Evolutionary conservation across 768 basidiomycete genomes (phyloP).

Genomic region (Hemileccinum rubropunctum): DNA sequence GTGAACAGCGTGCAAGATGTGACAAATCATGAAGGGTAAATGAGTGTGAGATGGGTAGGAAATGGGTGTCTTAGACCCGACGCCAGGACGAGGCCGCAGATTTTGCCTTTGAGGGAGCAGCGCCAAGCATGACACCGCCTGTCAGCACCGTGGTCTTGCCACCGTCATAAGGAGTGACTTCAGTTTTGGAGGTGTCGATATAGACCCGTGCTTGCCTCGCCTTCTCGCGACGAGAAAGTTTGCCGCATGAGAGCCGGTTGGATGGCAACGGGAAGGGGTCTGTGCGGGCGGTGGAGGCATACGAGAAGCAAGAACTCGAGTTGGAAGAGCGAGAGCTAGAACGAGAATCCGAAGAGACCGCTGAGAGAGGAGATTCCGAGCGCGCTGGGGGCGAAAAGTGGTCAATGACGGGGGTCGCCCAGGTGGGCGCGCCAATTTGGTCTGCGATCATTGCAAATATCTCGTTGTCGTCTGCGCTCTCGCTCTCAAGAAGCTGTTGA

Average conservation of each 20-base stretch:
- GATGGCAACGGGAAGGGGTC: slow-evolving; percentile 45
- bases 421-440: slow-evolving; percentile 64
- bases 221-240: slow-evolving; percentile 66
- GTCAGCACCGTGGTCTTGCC: slow-evolving; percentile 88
- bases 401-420: slow-evolving; percentile 63
- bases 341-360: slow-evolving; percentile 49
- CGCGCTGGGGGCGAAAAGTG: slow-evolving; percentile 53
- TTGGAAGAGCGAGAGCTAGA: slow-evolving; percentile 64
- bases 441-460: slow-evolving; percentile 74
- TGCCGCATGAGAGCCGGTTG: slow-evolving; percentile 41
- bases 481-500: slow-evolving; percentile 71
- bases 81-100: slow-evolving; percentile 51
- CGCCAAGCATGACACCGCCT: slow-evolving; percentile 84
- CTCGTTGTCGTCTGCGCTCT: slow-evolving; percentile 67
- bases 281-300: slow-evolving; percentile 55
- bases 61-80: slow-evolving; percentile 40
- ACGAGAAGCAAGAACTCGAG: slow-evolving; percentile 72
- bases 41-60: slow-evolving; percentile 19
- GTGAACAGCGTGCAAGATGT: slow-evolving; percentile 23
- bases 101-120: slow-evolving; percentile 36
- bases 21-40: slow-evolving; percentile 21
- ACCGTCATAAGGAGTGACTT: slow-evolving; percentile 83
- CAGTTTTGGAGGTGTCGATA: slow-evolving; percentile 70
- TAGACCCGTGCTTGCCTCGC: slow-evolving; percentile 69
- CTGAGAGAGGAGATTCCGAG: slow-evolving; percentile 58